phyloP scores from a whole-genome alignment of 2,329 filamentous ascomycete genomes.

The Epicoccum sorghinum region DNA sequence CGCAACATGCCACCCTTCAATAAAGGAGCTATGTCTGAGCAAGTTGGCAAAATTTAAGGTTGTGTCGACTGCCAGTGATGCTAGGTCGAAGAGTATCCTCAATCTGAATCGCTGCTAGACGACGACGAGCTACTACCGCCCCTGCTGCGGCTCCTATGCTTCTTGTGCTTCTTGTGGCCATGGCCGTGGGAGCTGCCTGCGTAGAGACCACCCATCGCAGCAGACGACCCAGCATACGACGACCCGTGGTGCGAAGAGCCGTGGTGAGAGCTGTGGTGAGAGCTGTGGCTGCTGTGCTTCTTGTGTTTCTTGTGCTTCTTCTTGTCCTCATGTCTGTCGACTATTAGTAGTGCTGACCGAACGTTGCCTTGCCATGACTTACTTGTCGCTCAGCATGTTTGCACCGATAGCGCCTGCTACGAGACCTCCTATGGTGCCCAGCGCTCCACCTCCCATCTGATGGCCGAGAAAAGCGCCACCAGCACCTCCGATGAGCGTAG shows the following conservation, averaged over 20 bases:
- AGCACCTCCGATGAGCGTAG: constrained; percentile 60
- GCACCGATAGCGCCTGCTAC: constrained; percentile 63
- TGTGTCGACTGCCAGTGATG: not conserved
- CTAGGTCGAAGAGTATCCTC: not conserved
- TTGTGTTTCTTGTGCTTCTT: constrained; percentile 48
- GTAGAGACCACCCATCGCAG: constrained; percentile 44
- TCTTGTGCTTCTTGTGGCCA: constrained; percentile 38
- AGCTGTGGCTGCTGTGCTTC: constrained; percentile 42
- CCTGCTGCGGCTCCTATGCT: constrained; percentile 41
- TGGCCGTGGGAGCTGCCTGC: constrained; percentile 32
- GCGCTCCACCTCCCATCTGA: constrained; percentile 59
- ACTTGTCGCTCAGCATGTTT: constrained; percentile 57
- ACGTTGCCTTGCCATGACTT: constrained; percentile 10
- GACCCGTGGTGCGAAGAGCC: constrained; percentile 33
- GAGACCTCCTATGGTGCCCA: constrained; percentile 59
- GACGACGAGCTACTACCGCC: constrained; percentile 41
- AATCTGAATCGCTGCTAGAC: constrained; percentile 47
- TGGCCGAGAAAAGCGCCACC: constrained; percentile 62
- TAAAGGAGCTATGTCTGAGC: not conserved
- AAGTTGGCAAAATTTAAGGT: no score
- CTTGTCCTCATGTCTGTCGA: constrained; percentile 36
- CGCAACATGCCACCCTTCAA: not conserved
- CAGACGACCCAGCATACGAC: constrained; percentile 40
- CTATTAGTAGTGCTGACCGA: constrained; percentile 8
- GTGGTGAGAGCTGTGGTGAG: constrained; percentile 35